These are phyloP conservation scores for Populus deltoides DNA, from an alignment of 345 rosid species.

Conservation along the genomic window DNA sequence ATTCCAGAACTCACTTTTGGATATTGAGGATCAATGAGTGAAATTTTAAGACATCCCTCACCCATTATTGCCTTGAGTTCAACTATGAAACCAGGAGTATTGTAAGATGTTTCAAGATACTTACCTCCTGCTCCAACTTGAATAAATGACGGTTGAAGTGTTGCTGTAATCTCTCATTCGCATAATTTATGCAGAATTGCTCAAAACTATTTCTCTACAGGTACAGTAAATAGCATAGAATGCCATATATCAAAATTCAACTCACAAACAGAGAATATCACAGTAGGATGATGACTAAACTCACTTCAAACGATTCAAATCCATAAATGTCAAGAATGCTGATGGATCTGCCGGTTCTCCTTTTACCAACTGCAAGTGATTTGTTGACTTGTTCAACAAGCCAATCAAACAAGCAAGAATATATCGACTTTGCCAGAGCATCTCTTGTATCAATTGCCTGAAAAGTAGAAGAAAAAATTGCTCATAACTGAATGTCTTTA, in stretches of 20 bases:
- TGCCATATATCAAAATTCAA: not conserved
- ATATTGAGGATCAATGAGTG: not conserved
- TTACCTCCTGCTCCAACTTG: slow-evolving; percentile 98
- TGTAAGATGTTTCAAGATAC: slow-evolving; percentile 1
- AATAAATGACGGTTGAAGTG: slow-evolving; percentile 96
- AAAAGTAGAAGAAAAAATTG: slow-evolving; percentile 22
- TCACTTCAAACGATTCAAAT: slow-evolving; percentile 95
- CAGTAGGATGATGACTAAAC: slow-evolving; percentile 20
- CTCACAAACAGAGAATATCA: slow-evolving; percentile 12
- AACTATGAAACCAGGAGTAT: not conserved
- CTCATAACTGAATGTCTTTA: not conserved
- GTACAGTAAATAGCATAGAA: slow-evolving; percentile 17
- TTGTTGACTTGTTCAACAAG: slow-evolving; percentile 91
- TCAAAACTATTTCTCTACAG: slow-evolving; percentile 96
- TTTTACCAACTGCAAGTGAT: slow-evolving; percentile 92
- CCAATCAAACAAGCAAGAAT: slow-evolving; percentile 94
- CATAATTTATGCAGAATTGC: slow-evolving; percentile 98
- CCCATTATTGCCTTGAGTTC: not conserved
- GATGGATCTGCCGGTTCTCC: slow-evolving; percentile 91
- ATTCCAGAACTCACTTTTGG: not conserved
- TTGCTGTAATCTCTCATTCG: slow-evolving; percentile 98
- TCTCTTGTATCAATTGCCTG: slow-evolving; percentile 87
- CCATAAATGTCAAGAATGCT: slow-evolving; percentile 99
- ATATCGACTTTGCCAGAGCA: slow-evolving; percentile 94
- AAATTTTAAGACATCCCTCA: not conserved